These are phyloP conservation scores for Pulveroboletus sp. DNA, from an alignment of 768 basidiomycete genomes.

Conservation along the genomic window DNA sequence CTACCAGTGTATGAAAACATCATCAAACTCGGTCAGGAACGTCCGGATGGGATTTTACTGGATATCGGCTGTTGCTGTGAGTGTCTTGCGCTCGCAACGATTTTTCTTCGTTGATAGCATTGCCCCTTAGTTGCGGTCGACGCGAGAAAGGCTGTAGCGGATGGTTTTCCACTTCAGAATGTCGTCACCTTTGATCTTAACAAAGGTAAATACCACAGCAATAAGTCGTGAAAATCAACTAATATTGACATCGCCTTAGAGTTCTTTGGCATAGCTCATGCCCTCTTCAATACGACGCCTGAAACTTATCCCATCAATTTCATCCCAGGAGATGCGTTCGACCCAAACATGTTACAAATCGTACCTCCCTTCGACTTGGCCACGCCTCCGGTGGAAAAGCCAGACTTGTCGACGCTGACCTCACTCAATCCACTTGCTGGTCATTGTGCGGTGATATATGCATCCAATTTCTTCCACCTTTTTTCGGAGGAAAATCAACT, in stretches of 20 bases:
- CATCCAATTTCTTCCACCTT: conserved; percentile 46
- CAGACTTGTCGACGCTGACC: conserved; percentile 32
- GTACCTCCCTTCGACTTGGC: conserved; percentile 28
- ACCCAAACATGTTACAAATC: conserved; percentile 40
- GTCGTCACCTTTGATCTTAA: conserved; percentile 39
- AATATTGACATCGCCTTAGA: conserved; percentile 28
- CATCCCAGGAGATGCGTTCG: conserved; percentile 54
- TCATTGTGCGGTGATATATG: conserved; percentile 48
- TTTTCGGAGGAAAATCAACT: conserved; percentile 30
- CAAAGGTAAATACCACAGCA: conserved; percentile 24
- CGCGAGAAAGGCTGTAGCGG: conserved; percentile 37
- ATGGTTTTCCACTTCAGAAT: conserved; percentile 42
- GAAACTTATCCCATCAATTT: conserved; percentile 51
- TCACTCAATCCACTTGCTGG: conserved; percentile 49
- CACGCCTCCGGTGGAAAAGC: conserved; percentile 20
- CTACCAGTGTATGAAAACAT: conserved; percentile 22
- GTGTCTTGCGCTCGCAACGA: neutral
- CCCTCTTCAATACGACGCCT: conserved; percentile 55
- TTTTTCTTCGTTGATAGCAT: neutral
- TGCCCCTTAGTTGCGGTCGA: conserved; percentile 28
- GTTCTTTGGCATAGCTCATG: conserved; percentile 59
- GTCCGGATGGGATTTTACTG: conserved; percentile 36
- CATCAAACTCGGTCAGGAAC: conserved; percentile 36
- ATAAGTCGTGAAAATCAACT: neutral
- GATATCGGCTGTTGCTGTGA: conserved; percentile 48